Evolutionary conservation across 352 stramenopile genomes (phyloP).

Genomic region (Paralagenidium karlingii): DNA sequence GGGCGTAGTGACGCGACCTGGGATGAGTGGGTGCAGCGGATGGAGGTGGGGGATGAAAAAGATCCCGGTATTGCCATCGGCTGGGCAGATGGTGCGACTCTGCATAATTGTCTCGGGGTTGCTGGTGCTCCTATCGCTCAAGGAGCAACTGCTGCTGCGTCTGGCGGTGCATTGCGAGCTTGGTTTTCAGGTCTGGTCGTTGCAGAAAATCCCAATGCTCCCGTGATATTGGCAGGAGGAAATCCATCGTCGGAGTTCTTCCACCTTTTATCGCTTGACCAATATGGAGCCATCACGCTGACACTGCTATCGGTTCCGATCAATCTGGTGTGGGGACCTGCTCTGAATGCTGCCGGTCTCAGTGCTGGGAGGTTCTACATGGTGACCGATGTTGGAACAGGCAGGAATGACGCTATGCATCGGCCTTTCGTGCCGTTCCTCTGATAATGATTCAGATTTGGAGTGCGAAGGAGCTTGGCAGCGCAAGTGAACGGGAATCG

Average conservation of each 20-base stretch:
- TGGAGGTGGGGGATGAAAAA: conserved; percentile 3
- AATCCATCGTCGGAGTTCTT: conserved; percentile 7
- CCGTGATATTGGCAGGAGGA: conserved; percentile 5
- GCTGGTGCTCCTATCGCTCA: conserved; percentile 6
- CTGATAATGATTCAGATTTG: conserved; percentile 3
- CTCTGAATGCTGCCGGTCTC: no score
- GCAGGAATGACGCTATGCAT: conserved; percentile 2
- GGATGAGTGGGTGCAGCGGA: conserved; percentile 6
- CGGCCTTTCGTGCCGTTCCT: conserved; percentile 4
- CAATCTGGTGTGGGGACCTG: no score
- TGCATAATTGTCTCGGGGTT: conserved; percentile 8
- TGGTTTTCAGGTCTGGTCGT: conserved; percentile 6
- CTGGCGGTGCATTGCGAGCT: conserved; percentile 6
- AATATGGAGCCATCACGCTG: conserved; percentile 5
- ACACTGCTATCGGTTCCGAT: conserved; percentile 4
- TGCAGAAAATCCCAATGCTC: conserved; percentile 6
- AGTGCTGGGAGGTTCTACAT: conserved; percentile 9
- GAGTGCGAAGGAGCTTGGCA: no score
- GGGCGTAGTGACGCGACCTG: conserved; percentile 3
- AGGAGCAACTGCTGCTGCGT: conserved; percentile 6
- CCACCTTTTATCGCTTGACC: conserved; percentile 6
- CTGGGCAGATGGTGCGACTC: conserved; percentile 4
- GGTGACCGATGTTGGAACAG: conserved; percentile 6
- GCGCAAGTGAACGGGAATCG: no score
- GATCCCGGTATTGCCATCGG: conserved; percentile 6